Conservation (phyloP, 371 early-diverging fungal genomes). For the Saksenaea oblongispora region DNA sequence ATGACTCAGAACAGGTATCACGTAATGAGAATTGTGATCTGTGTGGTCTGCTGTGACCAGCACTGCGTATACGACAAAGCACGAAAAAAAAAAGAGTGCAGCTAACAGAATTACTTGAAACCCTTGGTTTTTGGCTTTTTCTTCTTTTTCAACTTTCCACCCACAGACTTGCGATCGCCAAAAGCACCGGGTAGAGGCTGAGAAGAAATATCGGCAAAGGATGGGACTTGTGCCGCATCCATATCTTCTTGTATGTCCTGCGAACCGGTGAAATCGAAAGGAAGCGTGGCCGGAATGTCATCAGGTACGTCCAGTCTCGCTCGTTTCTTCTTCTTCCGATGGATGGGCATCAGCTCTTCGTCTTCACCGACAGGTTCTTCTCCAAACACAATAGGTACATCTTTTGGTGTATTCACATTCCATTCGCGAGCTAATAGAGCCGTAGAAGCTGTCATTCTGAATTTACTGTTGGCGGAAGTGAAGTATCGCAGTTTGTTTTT, state of each 20-base stretch:
- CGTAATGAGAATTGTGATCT: too few relatives aligned
- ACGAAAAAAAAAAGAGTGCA: neutral
- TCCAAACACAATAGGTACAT: neutral
- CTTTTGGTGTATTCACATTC: neutral
- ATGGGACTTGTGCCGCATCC: neutral
- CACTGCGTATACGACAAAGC: neutral
- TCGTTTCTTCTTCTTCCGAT: neutral
- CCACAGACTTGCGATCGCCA: neutral
- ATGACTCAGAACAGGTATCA: too few relatives aligned
- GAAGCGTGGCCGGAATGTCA: neutral
- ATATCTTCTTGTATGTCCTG: neutral
- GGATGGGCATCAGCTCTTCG: neutral
- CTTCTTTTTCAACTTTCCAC: neutral
- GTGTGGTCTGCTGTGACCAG: neutral
- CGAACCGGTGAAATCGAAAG: neutral
- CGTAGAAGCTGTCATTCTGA: neutral
- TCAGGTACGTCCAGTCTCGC: neutral
- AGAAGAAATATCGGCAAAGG: neutral
- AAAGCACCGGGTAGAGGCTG: neutral
- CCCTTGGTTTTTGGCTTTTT: conserved; percentile 6
- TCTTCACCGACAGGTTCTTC: neutral
- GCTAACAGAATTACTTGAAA: conserved; percentile 2
- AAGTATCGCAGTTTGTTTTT: neutral
- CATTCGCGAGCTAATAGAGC: neutral
- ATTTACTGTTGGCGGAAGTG: neutral